Evolutionary conservation across 2,329 filamentous ascomycete species (phyloP).

Genomic region (Curvularia lunata): DNA sequence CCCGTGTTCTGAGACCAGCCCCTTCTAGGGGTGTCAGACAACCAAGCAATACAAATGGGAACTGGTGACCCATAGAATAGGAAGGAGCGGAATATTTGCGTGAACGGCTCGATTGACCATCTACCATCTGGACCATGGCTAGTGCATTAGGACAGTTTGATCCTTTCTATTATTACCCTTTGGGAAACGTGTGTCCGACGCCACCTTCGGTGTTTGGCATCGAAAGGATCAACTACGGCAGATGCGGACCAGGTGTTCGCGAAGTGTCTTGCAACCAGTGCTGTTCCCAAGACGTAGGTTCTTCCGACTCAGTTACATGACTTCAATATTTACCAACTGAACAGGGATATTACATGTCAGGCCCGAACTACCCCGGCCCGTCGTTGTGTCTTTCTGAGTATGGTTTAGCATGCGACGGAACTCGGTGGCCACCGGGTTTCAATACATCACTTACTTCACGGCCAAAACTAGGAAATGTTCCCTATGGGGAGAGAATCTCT

Average conservation of each 20-base stretch:
- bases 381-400: conserved; percentile 3
- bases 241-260: conserved; percentile 5
- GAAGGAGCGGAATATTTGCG: background rate
- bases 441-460: conserved; percentile 1
- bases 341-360: conserved; percentile 3
- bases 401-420: conserved; percentile 5
- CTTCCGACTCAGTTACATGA: background rate
- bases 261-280: background rate
- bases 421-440: conserved; percentile 1
- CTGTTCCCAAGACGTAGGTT: conserved; percentile 4
- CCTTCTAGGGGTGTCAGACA: background rate
- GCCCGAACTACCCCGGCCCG: background rate
- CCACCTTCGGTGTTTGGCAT: background rate
- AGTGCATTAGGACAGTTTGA: background rate
- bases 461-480: background rate
- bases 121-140: background rate
- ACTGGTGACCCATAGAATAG: background rate
- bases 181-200: conserved; percentile 1
- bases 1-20: background rate
- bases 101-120: background rate
- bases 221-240: conserved; percentile 1
- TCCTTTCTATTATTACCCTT: conserved; percentile 1
- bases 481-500: background rate
- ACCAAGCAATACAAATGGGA: background rate
- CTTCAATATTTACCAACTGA: background rate